Evolutionary conservation across 352 stramenopile species (phyloP), one percentile per base, ranked within the genome.

Genomic region (Pythium pyrilobum): DNA sequence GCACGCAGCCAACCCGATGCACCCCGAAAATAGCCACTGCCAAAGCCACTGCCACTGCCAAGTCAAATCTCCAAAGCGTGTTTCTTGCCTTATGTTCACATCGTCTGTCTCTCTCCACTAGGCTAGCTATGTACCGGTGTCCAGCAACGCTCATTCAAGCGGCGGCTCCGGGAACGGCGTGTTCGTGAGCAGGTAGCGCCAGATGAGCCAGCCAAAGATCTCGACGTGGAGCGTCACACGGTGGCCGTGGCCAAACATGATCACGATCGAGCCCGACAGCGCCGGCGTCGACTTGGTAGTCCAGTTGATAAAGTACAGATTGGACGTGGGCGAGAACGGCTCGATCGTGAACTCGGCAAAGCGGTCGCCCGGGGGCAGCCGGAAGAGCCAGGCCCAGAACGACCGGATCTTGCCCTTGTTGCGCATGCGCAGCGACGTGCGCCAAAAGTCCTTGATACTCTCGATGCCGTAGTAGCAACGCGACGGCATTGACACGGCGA

Each of bases 321-420:
- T 92, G 3, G 77, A 89, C 7, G 67, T 74, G 0, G 68, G 49
- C 7, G 81, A 86, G 52, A 92, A 92, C 18, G 81, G 79, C 58
- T 83, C 68, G 41, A 92, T 92, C 20, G 73, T 65, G 41, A 92
- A 92, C 66, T 86, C 75, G 15, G 52, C 63, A 59, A 92, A 92
- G 25, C 81, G 77, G 44, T 92, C 81, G 13, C 81, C 81, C 0
- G 81, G 81, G 7, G 77, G 77, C 32, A 92, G 47, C 0, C 81
- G 81, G 52, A 92, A 92, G 4, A 92, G 62, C 81, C 81, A 92
- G 8, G 78, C 81, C 81, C 81, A 92, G 62, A 92, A 92, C 39
- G 78, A 89, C 15, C 81, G 78, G 61, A 92, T 92, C 62, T 92
- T 92, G 64, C 81, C 81, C 62, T 92, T 92, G 67, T 92, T 92